A percentile compares a stretch with the other conserved stretches of the same genome.
These are phyloP conservation scores for Fagopyrum tataricum DNA, from an alignment of 148 eudicot species.

Conservation along the genomic window DNA sequence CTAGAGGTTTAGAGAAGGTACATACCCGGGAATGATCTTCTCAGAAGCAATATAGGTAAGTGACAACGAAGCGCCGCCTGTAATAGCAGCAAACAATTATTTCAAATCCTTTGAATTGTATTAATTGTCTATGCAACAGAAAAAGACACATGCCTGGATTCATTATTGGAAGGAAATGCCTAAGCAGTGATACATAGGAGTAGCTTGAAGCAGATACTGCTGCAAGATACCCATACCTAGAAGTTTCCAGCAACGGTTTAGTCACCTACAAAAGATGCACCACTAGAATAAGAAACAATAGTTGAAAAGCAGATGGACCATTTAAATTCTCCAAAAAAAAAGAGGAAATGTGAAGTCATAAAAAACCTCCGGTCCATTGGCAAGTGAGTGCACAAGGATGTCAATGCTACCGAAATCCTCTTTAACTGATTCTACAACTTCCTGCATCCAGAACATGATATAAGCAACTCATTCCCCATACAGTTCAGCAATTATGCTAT, in stretches of 20 bases:
- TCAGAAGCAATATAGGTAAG: constrained; percentile 95
- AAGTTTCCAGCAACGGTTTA: constrained; percentile 86
- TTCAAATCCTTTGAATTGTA: not conserved
- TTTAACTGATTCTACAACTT: constrained; percentile 75
- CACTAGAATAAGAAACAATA: constrained; percentile 8
- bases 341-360: not conserved
- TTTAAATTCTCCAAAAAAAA: not conserved
- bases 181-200: constrained; percentile 81
- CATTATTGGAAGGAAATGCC: constrained; percentile 90
- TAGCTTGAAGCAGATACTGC: constrained; percentile 97
- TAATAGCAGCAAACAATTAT: constrained; percentile 15
- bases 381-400: constrained; percentile 93
- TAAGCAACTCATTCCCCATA: not conserved
- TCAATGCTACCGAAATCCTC: constrained; percentile 92
- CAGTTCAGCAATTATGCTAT: not conserved
- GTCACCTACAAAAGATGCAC: constrained; percentile 46
- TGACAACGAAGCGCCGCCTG: constrained; percentile 90
- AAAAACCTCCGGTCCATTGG: constrained; percentile 92
- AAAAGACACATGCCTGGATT: constrained; percentile 58
- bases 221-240: constrained; percentile 85
- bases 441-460: constrained; percentile 30
- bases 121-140: not conserved
- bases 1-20: constrained; percentile 8
- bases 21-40: constrained; percentile 92
- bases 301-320: not conserved